Evolutionary conservation across 106 monocot species (phyloP), one percentile per base, ranked within the genome.

Genomic region (Apostasia ramifera): DNA sequence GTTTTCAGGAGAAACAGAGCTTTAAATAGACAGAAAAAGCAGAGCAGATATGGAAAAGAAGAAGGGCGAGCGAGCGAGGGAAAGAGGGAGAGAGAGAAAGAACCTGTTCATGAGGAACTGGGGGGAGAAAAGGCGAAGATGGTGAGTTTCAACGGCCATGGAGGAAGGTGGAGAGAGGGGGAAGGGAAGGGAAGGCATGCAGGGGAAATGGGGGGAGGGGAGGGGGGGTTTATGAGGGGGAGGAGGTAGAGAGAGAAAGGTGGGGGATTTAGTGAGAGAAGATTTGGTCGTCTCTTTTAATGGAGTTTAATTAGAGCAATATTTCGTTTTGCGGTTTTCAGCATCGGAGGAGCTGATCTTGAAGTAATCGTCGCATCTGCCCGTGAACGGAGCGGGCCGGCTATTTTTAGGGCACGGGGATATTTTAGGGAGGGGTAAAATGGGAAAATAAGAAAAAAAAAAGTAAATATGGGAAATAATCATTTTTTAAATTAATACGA

Each of bases 71-170:
- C 26, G 14, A 2, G 26, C 26, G 0, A 26, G 26, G 26, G 26
- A 26, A 26, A 26, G 26, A 26, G 26, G 26, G 26, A 0, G 8
- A 37, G 6, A 47, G 48, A 48, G 26, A 8, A 1, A 26, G 1
- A 7, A 65, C 65, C 65, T 65, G 65, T 48, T 43, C n/a, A 26
- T 47, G 65, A 65, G 14, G 76, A 61, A 59, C 56, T 71, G 81
- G 54, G 54, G 52, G 41, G 71, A 43, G 77, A 81, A 71, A 71
- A 83, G 78, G 68, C 47, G 79, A 71, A 76, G 74, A 76, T 84
- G 67, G 67, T 81, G 89, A 40, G 82, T 77, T 72, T 85, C 84
- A 72, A 89, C 89, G 68, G 85, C 85, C 85, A 85, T 85, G 2
- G 3, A 45, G 39, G 55, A 40, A 12, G 68, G 69, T 0, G 12